Evolutionary conservation across 768 basidiomycete genomes (phyloP), one percentile per base, ranked within the genome.

Genomic region (Pleurotus djamor): DNA sequence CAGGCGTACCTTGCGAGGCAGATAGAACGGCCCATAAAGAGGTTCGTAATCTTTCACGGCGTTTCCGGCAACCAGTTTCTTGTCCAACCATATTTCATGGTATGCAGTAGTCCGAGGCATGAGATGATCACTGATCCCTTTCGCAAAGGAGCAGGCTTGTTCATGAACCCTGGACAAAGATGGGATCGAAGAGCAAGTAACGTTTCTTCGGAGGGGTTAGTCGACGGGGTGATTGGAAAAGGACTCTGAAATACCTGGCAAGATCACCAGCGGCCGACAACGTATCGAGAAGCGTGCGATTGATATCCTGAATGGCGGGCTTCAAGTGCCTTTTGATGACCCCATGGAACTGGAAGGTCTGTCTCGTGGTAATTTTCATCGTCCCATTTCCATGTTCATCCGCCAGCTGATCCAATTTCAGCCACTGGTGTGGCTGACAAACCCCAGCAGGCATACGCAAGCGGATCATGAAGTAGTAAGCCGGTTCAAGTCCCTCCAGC

Each of bases 331-430:
- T 83, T 80, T 99, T 99, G 79, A 99, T 94, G 66, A 99, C 92
- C 57, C 97, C 97, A 72, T 99, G 97, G 82, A 97, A 98, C 75
- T 99, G 97, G 89, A 98, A 99, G 7, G 97, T 99, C 72, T 94
- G 87, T 62, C 97, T 83, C 36, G 97, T 99, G 49, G 97, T 99
- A 63, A 99, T 87, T 80, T 99, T 99, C 77, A 98, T 90, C 5
- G 96, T 94, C 49, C 91, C 87, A 60, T 86, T 90, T 5, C 94
- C 97, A 71, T 95, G 93, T 71, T 94, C 92, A 69, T 98, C 97
- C 57, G 97, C 86, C 65, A 99, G 97, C 66, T 89, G 89, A 75
- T 98, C 94, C 86, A 99, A 94, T 64, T 88, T 84, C 52, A 96
- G 77, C 97, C 97, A 98, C 75, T 99, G 97, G 37, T 84, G 76